phyloP scores from a whole-genome alignment of 139 green algal species.

The Coccomyxa sp. region DNA sequence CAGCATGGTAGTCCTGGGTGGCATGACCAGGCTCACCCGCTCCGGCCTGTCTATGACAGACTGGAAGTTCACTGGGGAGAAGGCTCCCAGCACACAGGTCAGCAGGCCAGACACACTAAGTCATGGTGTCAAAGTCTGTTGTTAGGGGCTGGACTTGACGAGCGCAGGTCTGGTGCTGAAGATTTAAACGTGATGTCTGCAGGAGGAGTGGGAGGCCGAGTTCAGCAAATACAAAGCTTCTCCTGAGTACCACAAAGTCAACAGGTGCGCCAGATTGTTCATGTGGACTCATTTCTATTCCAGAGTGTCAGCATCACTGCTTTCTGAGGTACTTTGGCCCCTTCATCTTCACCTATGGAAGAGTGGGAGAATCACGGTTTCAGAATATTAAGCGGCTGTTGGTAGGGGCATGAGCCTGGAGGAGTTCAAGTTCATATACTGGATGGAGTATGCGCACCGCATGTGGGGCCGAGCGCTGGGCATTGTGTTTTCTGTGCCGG shows the following conservation, averaged over 20 bases:
- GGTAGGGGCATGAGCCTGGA: slow-evolving; percentile 78
- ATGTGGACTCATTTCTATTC: background rate
- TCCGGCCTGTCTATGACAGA: slow-evolving; percentile 98
- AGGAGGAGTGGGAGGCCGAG: slow-evolving; percentile 82
- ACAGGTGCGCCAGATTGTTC: slow-evolving; percentile 30
- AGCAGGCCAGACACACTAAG: background rate
- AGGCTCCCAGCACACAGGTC: slow-evolving; percentile 33
- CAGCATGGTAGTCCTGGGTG: slow-evolving; percentile 93
- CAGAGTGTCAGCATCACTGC: no score
- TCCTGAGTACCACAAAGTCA: slow-evolving; percentile 87
- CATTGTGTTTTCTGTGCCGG: slow-evolving; percentile 59
- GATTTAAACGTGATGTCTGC: background rate
- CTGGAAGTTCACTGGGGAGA: slow-evolving; percentile 94
- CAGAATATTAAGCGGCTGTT: background rate
- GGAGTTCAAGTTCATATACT: slow-evolving; percentile 99
- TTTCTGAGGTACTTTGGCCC: no score
- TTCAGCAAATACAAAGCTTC: slow-evolving; percentile 89
- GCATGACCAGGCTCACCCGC: slow-evolving; percentile 91
- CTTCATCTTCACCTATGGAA: no score
- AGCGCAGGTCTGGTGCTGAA: no score
- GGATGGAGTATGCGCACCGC: slow-evolving; percentile 97
- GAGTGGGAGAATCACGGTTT: background rate
- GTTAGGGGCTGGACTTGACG: no score
- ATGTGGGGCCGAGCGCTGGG: slow-evolving; percentile 82
- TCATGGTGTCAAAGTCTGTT: background rate